A percentile compares a stretch with the other conserved stretches of the same genome.
These are phyloP conservation scores for Vigna radiata DNA, from an alignment of 306 rosid species.

Conservation along the genomic window DNA sequence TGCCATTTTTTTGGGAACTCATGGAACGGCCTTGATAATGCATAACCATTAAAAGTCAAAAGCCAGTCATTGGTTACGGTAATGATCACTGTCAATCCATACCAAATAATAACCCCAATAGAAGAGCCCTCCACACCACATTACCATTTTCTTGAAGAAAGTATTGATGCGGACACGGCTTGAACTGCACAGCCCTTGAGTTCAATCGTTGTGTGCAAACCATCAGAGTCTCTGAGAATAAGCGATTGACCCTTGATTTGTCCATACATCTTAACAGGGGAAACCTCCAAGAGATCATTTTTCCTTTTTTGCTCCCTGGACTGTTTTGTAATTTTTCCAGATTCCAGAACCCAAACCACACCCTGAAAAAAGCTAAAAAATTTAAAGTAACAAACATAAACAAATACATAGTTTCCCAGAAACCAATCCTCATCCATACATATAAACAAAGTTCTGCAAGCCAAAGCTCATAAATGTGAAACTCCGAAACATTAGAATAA, in stretches of 20 bases:
- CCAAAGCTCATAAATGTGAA: neutral
- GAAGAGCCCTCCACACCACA: conserved; percentile 35
- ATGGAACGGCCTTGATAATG: neutral
- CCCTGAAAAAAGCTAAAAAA: conserved; percentile 64
- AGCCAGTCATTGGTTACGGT: conserved; percentile 4
- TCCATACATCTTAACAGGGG: conserved; percentile 72
- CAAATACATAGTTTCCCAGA: neutral
- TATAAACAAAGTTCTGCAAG: neutral
- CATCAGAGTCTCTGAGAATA: conserved; percentile 60
- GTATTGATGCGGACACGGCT: conserved; percentile 81
- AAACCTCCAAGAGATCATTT: conserved; percentile 70
- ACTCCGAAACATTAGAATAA: neutral
- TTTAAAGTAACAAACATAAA: neutral
- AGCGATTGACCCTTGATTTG: conserved; percentile 63
- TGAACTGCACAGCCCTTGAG: conserved; percentile 73
- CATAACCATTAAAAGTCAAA: conserved; percentile 19
- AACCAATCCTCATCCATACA: neutral
- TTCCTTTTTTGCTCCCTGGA: conserved; percentile 60
- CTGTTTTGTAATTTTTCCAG: conserved; percentile 56
- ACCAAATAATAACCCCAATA: conserved; percentile 37
- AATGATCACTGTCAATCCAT: conserved; percentile 14
- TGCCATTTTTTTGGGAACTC: neutral
- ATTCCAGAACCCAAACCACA: conserved; percentile 80
- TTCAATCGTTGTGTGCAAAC: conserved; percentile 51
- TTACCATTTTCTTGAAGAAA: conserved; percentile 90